phyloP scores from a whole-genome alignment of 441 rosid genomes.

The Pelargonium fulgidum region DNA sequence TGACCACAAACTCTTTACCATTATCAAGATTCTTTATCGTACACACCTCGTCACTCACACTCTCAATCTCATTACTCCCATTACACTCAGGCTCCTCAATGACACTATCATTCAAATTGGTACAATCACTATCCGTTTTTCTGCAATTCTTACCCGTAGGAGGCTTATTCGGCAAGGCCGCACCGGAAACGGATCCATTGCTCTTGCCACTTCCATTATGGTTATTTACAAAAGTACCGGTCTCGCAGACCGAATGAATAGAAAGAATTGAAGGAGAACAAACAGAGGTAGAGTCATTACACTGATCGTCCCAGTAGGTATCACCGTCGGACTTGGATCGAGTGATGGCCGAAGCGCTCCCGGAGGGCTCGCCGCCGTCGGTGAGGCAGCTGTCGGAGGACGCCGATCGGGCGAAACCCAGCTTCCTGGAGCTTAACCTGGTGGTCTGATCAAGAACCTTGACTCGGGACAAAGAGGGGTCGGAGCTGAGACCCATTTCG shows the following conservation, averaged over 20 bases:
- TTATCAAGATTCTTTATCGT: conserved; percentile 82
- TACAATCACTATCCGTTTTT: conserved; percentile 31
- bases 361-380: conserved; percentile 26
- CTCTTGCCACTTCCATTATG: conserved; percentile 21
- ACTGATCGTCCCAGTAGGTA: conserved; percentile 15
- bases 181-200: conserved; percentile 26
- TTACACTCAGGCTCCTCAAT: conserved; percentile 33
- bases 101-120: conserved; percentile 22
- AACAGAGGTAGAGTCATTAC: conserved; percentile 16
- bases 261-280: conserved; percentile 40
- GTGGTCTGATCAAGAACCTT: conserved; percentile 5
- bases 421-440: neutral
- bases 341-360: conserved; percentile 24
- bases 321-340: conserved; percentile 62
- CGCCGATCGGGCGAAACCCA: conserved; percentile 31
- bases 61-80: conserved; percentile 31
- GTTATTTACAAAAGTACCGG: conserved; percentile 19
- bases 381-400: conserved; percentile 36
- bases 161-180: conserved; percentile 39
- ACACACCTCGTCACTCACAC: conserved; percentile 39
- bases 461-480: conserved; percentile 42
- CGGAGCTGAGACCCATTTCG: conserved; percentile 65
- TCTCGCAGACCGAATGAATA: conserved; percentile 10
- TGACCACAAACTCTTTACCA: conserved; percentile 82
- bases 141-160: conserved; percentile 35